These are phyloP conservation scores for Pichia sp. DNA, from an alignment of 1,139 yeast species.

Conservation along the genomic window DNA sequence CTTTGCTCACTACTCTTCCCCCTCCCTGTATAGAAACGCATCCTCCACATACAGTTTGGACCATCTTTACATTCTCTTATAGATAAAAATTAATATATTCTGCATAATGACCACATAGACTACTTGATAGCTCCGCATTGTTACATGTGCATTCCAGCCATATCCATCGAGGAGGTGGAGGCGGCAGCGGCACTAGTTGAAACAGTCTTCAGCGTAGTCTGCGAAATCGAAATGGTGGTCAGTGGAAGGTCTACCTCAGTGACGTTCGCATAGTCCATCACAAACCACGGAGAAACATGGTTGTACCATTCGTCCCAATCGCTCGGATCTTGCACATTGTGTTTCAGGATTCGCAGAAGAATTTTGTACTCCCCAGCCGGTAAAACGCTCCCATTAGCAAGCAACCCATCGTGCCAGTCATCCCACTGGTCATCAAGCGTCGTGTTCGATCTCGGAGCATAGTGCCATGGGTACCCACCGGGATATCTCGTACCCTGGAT, in stretches of 20 bases:
- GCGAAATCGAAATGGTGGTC: not conserved
- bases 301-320: conserved; percentile 8
- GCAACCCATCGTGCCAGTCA: conserved; percentile 5
- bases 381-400: conserved; percentile 5
- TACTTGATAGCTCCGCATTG: no score
- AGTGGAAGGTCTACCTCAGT: conserved; percentile 5
- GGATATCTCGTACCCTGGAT: conserved; percentile 4
- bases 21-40: no score
- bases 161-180: not conserved
- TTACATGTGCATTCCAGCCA: conserved; percentile 1
- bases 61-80: no score
- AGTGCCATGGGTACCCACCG: conserved; percentile 6
- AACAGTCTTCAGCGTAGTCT: conserved; percentile 1
- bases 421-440: conserved; percentile 9
- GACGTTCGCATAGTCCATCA: conserved; percentile 1
- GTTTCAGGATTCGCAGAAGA: conserved; percentile 4
- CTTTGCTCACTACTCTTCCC: no score
- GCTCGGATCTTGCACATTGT: conserved; percentile 4
- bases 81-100: not conserved
- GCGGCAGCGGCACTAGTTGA: no score
- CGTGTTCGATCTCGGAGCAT: conserved; percentile 9
- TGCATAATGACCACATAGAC: no score
- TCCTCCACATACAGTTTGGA: no score
- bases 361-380: conserved; percentile 9
- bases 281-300: conserved; percentile 11